Conservation (phyloP, 2,329 filamentous ascomycete species). For the Penicillium sp. region DNA sequence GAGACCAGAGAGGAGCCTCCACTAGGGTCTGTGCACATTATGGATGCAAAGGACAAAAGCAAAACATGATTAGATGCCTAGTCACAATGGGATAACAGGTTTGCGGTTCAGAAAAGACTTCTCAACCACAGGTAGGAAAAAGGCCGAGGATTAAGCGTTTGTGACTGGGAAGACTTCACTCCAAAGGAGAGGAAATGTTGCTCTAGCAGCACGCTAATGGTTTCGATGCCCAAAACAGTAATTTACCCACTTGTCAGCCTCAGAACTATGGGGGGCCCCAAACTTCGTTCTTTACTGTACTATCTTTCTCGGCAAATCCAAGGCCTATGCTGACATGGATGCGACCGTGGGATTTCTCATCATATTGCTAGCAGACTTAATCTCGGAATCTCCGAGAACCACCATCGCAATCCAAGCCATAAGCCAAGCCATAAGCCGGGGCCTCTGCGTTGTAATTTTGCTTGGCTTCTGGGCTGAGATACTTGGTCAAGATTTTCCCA, state of each 20-base stretch:
- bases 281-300: background rate
- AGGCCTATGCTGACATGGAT: background rate
- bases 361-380: background rate
- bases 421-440: too few relatives aligned
- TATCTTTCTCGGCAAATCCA: background rate
- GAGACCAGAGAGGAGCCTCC: background rate
- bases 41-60: background rate
- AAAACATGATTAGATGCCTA: background rate
- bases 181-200: background rate
- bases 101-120: too few relatives aligned
- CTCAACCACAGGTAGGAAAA: too few relatives aligned
- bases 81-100: too few relatives aligned
- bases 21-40: background rate
- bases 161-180: too few relatives aligned
- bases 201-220: background rate
- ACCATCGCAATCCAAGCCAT: background rate
- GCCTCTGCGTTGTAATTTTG: too few relatives aligned
- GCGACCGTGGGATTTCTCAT: background rate
- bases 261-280: background rate
- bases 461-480: too few relatives aligned
- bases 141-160: background rate
- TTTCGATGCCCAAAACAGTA: background rate
- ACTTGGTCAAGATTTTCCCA: too few relatives aligned
- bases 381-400: background rate
- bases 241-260: constrained; percentile 1